Evolutionary conservation across 202 grass and related monocot genomes (phyloP), one percentile per base, ranked within the genome.

Genomic region (Schoenoplectus tabernaemontani): DNA sequence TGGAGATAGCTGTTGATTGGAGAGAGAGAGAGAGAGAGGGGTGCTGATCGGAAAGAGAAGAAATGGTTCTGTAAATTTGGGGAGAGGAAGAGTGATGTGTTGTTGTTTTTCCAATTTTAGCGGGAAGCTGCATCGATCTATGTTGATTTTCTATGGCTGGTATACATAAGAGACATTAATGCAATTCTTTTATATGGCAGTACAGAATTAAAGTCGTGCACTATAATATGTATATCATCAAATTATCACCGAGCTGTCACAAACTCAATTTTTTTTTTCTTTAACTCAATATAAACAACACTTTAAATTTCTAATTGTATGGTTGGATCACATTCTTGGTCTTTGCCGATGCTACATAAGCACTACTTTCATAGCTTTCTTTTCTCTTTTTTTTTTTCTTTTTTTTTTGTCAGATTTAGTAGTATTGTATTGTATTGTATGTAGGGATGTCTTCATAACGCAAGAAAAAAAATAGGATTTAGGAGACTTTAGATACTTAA

Each of bases 61-160:
- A 28, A 48, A 48, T 24, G 38, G 39, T 24, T n/a, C 22, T 13
- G 39, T 46, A 70, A 70, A 70, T 70, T 70, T 46, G 22, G 39
- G n/a, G 67, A 47, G 64, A 66, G 34, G 7, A 41, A 41, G 20
- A 71, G 1, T 50, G 65, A 73, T 32, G 44, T 24, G 69, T 73
- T 73, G 42, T 73, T 51, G 24, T 32, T 73, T 28, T 44, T 30
- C 69, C 69, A 73, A 73, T 51, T 73, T 73, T 51, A 53, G 69
- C 7, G 23, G 44, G 44, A n/a, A 32, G 20, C 10, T 28, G 28
- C 28, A 28, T 28, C 28, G 5, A 26, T 70, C 20, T 26, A 15
- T 68, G 20, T 22, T n/a, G 5, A 65, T 42, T 43, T 17, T 11
- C 37, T 42, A 67, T 38, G n/a, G 7, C 6, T 42, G 16, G 9